A percentile compares a stretch with the other conserved stretches of the same genome.
phyloP scores from a whole-genome alignment of 73 alveolate genomes.

The Blepharisma stoltei region DNA sequence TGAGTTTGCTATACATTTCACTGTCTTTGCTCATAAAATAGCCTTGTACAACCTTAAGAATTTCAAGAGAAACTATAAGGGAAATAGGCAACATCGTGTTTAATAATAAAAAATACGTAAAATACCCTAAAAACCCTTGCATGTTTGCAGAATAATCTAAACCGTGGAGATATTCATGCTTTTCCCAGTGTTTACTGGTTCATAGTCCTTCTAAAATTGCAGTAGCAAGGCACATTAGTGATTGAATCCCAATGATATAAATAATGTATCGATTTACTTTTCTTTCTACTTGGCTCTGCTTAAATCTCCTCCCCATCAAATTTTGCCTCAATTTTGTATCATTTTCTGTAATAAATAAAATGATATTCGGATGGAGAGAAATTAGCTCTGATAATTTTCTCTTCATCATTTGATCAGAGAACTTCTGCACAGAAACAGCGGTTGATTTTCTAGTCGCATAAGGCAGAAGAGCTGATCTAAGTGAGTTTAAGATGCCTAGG shows the following conservation, averaged over 20 bases:
- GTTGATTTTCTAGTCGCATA: too few relatives aligned
- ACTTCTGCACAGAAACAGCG: too few relatives aligned
- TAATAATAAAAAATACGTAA: conserved; percentile 86
- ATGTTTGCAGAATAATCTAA: neutral
- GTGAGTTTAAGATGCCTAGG: too few relatives aligned
- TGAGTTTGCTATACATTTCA: conserved; percentile 70
- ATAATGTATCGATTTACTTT: conserved; percentile 15
- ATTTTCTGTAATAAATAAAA: too few relatives aligned
- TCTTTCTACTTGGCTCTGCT: conserved; percentile 16
- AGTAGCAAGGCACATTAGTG: conserved; percentile 9
- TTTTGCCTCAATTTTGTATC: conserved; percentile 27
- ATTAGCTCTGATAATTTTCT: too few relatives aligned
- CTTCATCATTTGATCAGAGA: too few relatives aligned
- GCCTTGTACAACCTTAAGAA: conserved; percentile 89
- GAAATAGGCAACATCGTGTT: conserved; percentile 97
- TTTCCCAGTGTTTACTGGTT: conserved; percentile 35
- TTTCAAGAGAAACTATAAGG: conserved; percentile 86
- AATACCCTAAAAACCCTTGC: conserved; percentile 76
- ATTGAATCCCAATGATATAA: neutral
- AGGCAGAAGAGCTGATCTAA: too few relatives aligned
- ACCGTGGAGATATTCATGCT: conserved; percentile 18
- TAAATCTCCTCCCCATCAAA: conserved; percentile 9
- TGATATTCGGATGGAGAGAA: too few relatives aligned
- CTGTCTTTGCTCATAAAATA: conserved; percentile 73
- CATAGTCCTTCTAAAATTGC: neutral